Evolutionary conservation across 2,329 filamentous ascomycete genomes (phyloP).

Genomic region (Neofusicoccum kwambonambiense): DNA sequence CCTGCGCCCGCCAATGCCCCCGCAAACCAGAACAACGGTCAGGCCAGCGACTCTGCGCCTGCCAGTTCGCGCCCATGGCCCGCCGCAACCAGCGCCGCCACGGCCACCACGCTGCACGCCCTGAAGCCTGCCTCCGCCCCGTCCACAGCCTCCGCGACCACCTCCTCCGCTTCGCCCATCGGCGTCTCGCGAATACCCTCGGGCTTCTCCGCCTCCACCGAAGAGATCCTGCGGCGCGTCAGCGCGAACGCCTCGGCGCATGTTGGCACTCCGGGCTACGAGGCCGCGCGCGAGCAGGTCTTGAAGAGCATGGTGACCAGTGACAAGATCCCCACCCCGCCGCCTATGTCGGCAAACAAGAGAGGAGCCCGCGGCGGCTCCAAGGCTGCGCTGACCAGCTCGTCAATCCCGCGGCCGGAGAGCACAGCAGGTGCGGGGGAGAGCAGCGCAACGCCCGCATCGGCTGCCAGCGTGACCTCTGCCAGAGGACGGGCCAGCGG

Average conservation of each 20-base stretch:
- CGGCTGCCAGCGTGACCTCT: slow-evolving; percentile 26
- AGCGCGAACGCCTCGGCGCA: slow-evolving; percentile 35
- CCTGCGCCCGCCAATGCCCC: slow-evolving; percentile 13
- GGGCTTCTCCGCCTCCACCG: slow-evolving; percentile 39
- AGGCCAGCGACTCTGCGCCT: slow-evolving; percentile 8
- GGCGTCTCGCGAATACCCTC: slow-evolving; percentile 10
- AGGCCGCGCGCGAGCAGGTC: slow-evolving; percentile 47
- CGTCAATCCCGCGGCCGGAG: slow-evolving; percentile 34
- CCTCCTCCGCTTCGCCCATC: neutral
- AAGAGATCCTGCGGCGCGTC: slow-evolving; percentile 41
- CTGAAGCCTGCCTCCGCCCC: slow-evolving; percentile 1
- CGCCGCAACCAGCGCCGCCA: slow-evolving; percentile 3
- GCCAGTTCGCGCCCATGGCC: slow-evolving; percentile 1
- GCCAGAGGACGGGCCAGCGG: slow-evolving; percentile 38
- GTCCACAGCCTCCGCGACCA: neutral
- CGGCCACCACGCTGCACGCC: neutral
- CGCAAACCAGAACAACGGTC: slow-evolving; percentile 1
- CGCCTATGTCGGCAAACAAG: slow-evolving; percentile 31
- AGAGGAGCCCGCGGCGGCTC: slow-evolving; percentile 31
- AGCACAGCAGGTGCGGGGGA: slow-evolving; percentile 28
- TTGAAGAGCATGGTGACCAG: slow-evolving; percentile 47
- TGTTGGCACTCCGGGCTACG: slow-evolving; percentile 40
- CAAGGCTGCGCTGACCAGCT: slow-evolving; percentile 21
- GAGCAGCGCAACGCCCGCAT: slow-evolving; percentile 19
- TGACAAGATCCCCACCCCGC: slow-evolving; percentile 41